Conservation (phyloP, 345 rosid genomes). For the Hypericum androsaemum region DNA sequence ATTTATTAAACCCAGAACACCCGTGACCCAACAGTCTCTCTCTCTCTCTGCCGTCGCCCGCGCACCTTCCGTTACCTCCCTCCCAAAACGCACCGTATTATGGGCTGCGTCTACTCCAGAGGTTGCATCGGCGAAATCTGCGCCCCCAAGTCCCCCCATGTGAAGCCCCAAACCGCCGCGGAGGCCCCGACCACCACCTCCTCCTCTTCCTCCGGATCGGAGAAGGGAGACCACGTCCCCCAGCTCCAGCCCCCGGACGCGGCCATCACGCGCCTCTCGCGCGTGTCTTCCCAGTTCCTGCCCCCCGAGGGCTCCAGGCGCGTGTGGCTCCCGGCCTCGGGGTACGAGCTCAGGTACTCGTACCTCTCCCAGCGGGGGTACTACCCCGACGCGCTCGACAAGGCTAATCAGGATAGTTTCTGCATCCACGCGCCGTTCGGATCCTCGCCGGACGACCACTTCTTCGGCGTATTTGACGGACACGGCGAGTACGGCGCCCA, state of each 20-base stretch:
- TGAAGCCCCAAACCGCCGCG: constrained; percentile 21
- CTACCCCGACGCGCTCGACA: constrained; percentile 90
- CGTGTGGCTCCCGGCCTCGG: constrained; percentile 45
- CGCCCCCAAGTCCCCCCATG: constrained; percentile 40
- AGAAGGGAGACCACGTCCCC: constrained; percentile 40
- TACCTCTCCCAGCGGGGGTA: constrained; percentile 86
- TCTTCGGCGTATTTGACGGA: constrained; percentile 93
- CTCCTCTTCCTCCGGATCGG: constrained; percentile 32
- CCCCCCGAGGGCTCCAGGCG: constrained; percentile 79
- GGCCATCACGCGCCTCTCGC: constrained; percentile 69
- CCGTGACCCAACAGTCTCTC: constrained; percentile 17
- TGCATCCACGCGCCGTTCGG: constrained; percentile 93
- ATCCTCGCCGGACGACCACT: constrained; percentile 49
- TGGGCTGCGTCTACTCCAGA: constrained; percentile 96
- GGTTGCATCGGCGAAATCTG: constrained; percentile 91
- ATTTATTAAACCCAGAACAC: too few relatives aligned
- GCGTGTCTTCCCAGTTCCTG: constrained; percentile 90
- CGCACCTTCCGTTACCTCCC: neutral
- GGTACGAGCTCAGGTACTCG: constrained; percentile 64
- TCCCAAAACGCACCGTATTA: constrained; percentile 20
- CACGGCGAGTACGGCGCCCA: constrained; percentile 91
- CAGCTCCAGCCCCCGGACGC: constrained; percentile 48
- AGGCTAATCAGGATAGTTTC: constrained; percentile 95
- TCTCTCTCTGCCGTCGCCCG: constrained; percentile 2
- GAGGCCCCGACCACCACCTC: constrained; percentile 53